Percentiles rank a stretch among this genome's conserved stretches.
phyloP scores from a whole-genome alignment of 2,329 filamentous ascomycete species.

The Mycogone perniciosa region DNA sequence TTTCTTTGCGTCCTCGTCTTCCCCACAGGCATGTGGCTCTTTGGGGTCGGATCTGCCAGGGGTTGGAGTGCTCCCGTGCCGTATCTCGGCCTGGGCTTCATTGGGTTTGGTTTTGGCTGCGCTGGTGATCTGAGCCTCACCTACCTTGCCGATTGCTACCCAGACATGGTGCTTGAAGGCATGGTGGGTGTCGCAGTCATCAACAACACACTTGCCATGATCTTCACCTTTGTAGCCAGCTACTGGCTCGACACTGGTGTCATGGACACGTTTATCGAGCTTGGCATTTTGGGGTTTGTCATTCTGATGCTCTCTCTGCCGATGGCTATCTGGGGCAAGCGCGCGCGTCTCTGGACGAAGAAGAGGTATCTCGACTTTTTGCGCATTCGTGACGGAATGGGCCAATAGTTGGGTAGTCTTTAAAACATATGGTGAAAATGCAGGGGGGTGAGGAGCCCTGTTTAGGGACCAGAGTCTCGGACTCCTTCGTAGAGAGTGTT shows the following conservation, averaged over 20 bases:
- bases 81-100: constrained; percentile 50
- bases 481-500: too few relatives aligned
- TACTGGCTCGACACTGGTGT: constrained; percentile 44
- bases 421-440: too few relatives aligned
- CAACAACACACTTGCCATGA: constrained; percentile 48
- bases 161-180: constrained; percentile 50
- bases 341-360: constrained; percentile 40
- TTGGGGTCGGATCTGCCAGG: constrained; percentile 44
- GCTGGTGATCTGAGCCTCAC: constrained; percentile 50
- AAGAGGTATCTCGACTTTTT: constrained; percentile 40
- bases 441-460: too few relatives aligned
- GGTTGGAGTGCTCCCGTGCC: constrained; percentile 48
- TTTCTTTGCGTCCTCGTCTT: constrained; percentile 43
- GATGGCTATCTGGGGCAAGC: constrained; percentile 50
- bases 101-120: constrained; percentile 54
- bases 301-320: constrained; percentile 45
- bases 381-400: constrained; percentile 39
- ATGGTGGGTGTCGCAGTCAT: constrained; percentile 54
- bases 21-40: constrained; percentile 45
- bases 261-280: constrained; percentile 43
- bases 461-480: too few relatives aligned
- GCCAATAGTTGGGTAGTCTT: constrained; percentile 9
- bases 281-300: constrained; percentile 44
- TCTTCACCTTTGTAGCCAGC: constrained; percentile 47
- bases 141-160: constrained; percentile 50